Evolutionary conservation across 2,329 filamentous ascomycete genomes (phyloP).

Genomic region (Ophiognomonia clavigignenti-juglandacearum): DNA sequence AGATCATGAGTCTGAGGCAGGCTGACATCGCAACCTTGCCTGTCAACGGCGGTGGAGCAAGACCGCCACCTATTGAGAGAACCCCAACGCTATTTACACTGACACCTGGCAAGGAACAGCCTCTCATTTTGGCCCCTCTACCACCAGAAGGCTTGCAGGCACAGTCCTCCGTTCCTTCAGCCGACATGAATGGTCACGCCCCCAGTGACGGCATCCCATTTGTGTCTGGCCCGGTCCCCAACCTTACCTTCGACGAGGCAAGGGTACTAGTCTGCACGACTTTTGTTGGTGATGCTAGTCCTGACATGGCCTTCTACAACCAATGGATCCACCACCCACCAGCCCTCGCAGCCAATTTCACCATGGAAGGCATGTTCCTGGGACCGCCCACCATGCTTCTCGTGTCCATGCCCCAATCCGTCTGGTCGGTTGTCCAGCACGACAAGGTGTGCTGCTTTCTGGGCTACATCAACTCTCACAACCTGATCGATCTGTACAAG

Average conservation of each 20-base stretch:
- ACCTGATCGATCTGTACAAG: constrained; percentile 61
- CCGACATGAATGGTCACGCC: constrained; percentile 20
- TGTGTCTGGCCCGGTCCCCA: constrained; percentile 42
- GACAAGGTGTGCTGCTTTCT: constrained; percentile 64
- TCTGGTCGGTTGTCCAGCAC: constrained; percentile 61
- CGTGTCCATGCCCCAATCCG: constrained; percentile 59
- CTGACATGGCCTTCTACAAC: constrained; percentile 62
- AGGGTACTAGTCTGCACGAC: constrained; percentile 63
- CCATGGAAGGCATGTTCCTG: constrained; percentile 64
- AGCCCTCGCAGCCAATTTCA: constrained; percentile 51
- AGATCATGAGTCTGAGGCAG: constrained; percentile 42
- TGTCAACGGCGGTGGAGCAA: constrained; percentile 42
- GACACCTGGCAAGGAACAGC: constrained; percentile 48
- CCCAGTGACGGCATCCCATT: constrained; percentile 26
- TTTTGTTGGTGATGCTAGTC: constrained; percentile 60
- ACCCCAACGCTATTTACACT: constrained; percentile 51
- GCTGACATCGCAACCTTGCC: constrained; percentile 36
- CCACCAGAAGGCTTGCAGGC: constrained; percentile 19
- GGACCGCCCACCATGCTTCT: constrained; percentile 62
- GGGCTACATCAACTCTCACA: constrained; percentile 62
- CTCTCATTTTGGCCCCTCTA: constrained; percentile 47
- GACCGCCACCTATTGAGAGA: constrained; percentile 29
- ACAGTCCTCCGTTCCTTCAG: background rate
- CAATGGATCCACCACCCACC: constrained; percentile 61
- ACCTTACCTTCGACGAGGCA: constrained; percentile 57